Evolutionary conservation across 352 stramenopile genomes (phyloP), one percentile per base, ranked within the genome.

Genomic region (Saprolegnia parasitica): DNA sequence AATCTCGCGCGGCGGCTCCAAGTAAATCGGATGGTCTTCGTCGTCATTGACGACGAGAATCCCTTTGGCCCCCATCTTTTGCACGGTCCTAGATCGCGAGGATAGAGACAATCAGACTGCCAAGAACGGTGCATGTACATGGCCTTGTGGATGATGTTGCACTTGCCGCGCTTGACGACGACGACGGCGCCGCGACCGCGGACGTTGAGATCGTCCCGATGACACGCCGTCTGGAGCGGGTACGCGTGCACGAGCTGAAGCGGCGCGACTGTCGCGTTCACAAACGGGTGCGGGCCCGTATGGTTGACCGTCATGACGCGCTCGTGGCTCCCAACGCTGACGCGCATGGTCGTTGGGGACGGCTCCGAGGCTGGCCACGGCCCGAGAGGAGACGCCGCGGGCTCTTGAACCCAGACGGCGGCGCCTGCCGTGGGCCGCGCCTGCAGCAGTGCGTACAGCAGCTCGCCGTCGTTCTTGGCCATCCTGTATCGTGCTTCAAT

Each of bases 191-290:
- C 81, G 21, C 79, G 83, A 16, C 74, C 81, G 8, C 81, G 71
- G 26, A 92, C 81, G 10, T 73, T 77, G 32, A 92, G 77, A 0
- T 82, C 84, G 72, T 88, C 78, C 54, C 77, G 75, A 56, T 88
- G 71, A 45, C 84, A 92, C n/a, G 82, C 84, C 4, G 82, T 92
- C 18, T 87, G 81, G 56, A 87, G 75, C 0, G 84, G 84, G 65
- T 85, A 89, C 10, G 84, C 81, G 39, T 78, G 77, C 57, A 92
- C 79, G 10, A 87, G 45, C 9, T 82, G 82, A 26, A 77, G 86
- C 5, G 84, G 84, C 0, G 87, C 72, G 5, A 76, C 52, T 4
- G 60, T 65, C 23, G 88, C 66, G 47, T 89, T 35, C 13, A n/a
- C 18, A 49, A 49, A 49, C 1, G 3, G 29, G 29, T 35, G 29